Conservation (phyloP, 176 grass and related monocot genomes). For the Neostapfia colusana region DNA sequence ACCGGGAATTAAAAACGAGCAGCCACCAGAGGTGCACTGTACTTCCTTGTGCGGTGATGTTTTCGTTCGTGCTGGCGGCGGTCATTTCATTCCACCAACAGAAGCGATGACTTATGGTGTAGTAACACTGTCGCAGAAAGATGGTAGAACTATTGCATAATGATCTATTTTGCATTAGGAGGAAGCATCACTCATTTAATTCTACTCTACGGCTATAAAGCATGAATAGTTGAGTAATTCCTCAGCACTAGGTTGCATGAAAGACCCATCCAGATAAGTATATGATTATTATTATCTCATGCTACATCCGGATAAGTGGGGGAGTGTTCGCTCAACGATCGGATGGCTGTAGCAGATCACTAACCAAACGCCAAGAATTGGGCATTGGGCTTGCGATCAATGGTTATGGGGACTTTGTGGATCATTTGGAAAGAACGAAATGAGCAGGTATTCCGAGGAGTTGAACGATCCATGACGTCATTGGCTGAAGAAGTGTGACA, state of each 20-base stretch:
- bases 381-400: no score
- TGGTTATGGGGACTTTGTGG: no score
- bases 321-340: no score
- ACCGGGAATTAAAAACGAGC: background rate
- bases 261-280: background rate
- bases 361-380: no score
- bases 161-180: background rate
- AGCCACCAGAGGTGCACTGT: background rate
- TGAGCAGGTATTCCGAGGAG: no score
- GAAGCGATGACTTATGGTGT: background rate
- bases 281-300: background rate
- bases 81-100: background rate
- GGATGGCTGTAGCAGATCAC: no score
- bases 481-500: no score
- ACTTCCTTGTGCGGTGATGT: background rate
- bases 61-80: background rate
- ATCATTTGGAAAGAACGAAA: no score
- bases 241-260: background rate
- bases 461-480: no score
- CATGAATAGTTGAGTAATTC: slow-evolving; percentile 25
- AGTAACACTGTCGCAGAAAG: background rate
- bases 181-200: slow-evolving; percentile 13
- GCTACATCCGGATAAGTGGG: no score
- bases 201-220: slow-evolving; percentile 25
- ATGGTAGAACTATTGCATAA: background rate